phyloP scores from a whole-genome alignment of 345 rosid genomes.

The Trapa bicornis region DNA sequence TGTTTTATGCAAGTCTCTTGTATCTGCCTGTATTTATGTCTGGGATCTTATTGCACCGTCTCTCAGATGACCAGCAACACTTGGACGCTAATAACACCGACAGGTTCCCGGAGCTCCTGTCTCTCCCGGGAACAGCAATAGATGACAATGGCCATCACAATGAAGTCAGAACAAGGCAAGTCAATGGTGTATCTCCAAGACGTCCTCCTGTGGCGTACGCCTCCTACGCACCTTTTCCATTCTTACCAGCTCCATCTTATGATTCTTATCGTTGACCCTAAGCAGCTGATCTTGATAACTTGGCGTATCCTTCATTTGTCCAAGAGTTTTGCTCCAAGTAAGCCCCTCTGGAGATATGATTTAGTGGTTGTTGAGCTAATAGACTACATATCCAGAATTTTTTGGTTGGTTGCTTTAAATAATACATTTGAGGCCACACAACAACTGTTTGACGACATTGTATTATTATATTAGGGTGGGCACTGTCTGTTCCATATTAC shows the following conservation, averaged over 20 bases:
- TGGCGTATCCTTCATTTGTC: too few relatives aligned
- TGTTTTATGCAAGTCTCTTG: conserved; percentile 78
- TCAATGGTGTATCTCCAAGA: conserved; percentile 5
- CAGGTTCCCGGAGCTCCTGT: conserved; percentile 11
- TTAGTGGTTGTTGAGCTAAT: too few relatives aligned
- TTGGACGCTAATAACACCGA: conserved; percentile 14
- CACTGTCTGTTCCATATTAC: too few relatives aligned
- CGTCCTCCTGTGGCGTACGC: conserved; percentile 78
- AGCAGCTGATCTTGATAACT: too few relatives aligned
- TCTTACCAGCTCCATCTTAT: conserved; percentile 72
- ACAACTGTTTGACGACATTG: too few relatives aligned
- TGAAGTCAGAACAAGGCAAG: conserved; percentile 8
- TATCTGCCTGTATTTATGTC: conserved; percentile 90
- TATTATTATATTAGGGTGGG: too few relatives aligned
- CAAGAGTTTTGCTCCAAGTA: too few relatives aligned
- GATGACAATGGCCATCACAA: conserved; percentile 12
- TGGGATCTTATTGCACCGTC: conserved; percentile 61
- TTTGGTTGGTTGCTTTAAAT: too few relatives aligned
- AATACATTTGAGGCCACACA: too few relatives aligned
- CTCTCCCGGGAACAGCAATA: conserved; percentile 7
- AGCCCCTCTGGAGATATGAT: too few relatives aligned
- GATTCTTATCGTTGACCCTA: conserved; percentile 6
- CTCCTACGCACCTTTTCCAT: conserved; percentile 84
- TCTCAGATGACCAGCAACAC: conserved; percentile 23
- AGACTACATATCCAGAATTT: too few relatives aligned